phyloP scores from a whole-genome alignment of 1,139 yeast genomes.

The Sugiyamaella paludigena region DNA sequence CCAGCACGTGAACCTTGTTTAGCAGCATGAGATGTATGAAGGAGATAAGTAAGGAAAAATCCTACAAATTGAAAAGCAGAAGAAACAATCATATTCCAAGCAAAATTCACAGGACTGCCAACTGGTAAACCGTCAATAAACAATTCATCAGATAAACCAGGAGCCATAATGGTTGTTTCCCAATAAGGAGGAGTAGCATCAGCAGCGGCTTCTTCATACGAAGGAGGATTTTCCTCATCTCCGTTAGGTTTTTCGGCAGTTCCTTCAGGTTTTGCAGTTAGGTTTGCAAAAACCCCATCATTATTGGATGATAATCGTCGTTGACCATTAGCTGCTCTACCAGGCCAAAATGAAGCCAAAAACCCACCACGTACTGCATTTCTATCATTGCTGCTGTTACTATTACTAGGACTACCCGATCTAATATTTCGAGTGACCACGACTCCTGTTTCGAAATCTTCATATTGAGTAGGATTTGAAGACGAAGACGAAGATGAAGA shows the following conservation, averaged over 20 bases:
- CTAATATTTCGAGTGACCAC: constrained; percentile 8
- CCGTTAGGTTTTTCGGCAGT: constrained; percentile 38
- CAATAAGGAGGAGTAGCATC: constrained; percentile 96
- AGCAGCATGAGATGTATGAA: constrained; percentile 97
- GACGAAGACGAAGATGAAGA: constrained; percentile 1
- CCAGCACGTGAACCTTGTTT: constrained; percentile 95
- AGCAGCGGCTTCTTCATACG: constrained; percentile 92
- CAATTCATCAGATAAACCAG: constrained; percentile 79
- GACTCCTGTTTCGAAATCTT: constrained; percentile 10
- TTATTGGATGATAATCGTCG: constrained; percentile 31
- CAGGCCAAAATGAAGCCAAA: constrained; percentile 8
- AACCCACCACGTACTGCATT: constrained; percentile 2
- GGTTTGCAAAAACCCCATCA: constrained; percentile 91
- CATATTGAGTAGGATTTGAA: constrained; percentile 1
- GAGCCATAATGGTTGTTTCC: constrained; percentile 85
- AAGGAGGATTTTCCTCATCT: constrained; percentile 61
- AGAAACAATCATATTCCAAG: constrained; percentile 88
- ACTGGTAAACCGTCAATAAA: constrained; percentile 95
- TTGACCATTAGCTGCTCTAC: background rate
- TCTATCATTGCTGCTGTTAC: background rate
- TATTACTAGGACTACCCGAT: constrained; percentile 1
- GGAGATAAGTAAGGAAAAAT: constrained; percentile 79
- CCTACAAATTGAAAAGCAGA: constrained; percentile 93
- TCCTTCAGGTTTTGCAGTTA: constrained; percentile 67
- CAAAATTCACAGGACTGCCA: constrained; percentile 82